Percentiles rank a stretch among this genome's conserved stretches.
These are phyloP conservation scores for Aspergillus chevalieri DNA, from an alignment of 2,329 filamentous ascomycete species.

Conservation along the genomic window DNA sequence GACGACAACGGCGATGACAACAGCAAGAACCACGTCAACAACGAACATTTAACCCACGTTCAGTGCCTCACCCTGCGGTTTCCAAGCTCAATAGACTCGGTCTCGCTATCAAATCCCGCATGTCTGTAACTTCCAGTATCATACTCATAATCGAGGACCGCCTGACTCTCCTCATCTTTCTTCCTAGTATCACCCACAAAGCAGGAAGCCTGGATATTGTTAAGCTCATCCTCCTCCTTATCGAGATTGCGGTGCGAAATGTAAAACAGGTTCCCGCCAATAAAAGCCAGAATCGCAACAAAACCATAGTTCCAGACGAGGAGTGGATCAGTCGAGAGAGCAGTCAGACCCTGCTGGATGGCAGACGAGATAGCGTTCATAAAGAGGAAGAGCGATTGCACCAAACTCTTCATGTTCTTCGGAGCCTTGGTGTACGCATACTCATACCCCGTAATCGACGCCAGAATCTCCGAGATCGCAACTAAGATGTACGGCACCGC, in stretches of 20 bases:
- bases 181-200: neutral
- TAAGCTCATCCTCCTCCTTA: conserved; percentile 61
- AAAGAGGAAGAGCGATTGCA: conserved; percentile 61
- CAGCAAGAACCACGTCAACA: no score
- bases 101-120: no score
- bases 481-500: conserved; percentile 46
- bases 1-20: no score
- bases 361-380: conserved; percentile 63
- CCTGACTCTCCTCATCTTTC: neutral
- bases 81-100: no score
- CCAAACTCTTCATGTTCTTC: conserved; percentile 70
- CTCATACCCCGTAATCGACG: conserved; percentile 58
- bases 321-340: conserved; percentile 58
- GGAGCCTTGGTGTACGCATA: conserved; percentile 72
- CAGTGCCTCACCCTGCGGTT: no score
- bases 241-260: conserved; percentile 59
- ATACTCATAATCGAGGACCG: neutral
- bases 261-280: conserved; percentile 63
- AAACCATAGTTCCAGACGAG: conserved; percentile 68
- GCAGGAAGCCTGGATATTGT: conserved; percentile 32
- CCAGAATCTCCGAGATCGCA: conserved; percentile 53
- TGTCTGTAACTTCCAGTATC: neutral
- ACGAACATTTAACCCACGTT: no score
- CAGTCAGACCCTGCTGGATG: conserved; percentile 61
- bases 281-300: conserved; percentile 56